Conservation (phyloP, 2,329 filamentous ascomycete species). For the Xylaria sp. region DNA sequence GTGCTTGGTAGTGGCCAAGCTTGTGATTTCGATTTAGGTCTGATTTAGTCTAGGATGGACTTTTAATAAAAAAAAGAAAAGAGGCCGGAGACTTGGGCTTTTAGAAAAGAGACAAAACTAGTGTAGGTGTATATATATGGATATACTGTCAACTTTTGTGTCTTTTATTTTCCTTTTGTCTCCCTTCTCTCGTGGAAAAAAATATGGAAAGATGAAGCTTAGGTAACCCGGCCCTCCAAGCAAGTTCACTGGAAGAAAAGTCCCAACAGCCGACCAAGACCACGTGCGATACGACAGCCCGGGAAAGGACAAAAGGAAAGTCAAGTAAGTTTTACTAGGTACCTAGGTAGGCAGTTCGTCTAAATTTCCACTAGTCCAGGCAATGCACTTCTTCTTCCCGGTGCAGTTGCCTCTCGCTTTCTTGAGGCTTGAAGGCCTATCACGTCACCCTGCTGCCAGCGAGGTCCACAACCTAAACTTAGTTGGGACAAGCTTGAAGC, state of each 20-base stretch:
- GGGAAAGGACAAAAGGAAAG: constrained; percentile 19
- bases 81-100: constrained; percentile 7
- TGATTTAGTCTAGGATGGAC: neutral
- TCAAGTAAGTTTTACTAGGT: neutral
- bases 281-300: constrained; percentile 20
- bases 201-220: constrained; percentile 14
- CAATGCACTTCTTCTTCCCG: constrained; percentile 1
- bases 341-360: no score
- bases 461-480: constrained; percentile 21
- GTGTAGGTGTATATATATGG: neutral
- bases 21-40: constrained; percentile 7
- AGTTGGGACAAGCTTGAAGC: neutral
- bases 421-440: constrained; percentile 32
- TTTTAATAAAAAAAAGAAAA: neutral
- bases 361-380: neutral
- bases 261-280: constrained; percentile 10
- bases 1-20: constrained; percentile 5
- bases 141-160: neutral
- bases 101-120: constrained; percentile 2
- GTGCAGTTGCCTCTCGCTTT: constrained; percentile 17
- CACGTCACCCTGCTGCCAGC: constrained; percentile 34
- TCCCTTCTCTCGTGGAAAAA: neutral
- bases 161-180: neutral
- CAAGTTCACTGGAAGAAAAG: constrained; percentile 25
- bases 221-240: constrained; percentile 19